Evolutionary conservation across 192 early-diverging fungal species (phyloP).

Genomic region (Coemansia sp.): DNA sequence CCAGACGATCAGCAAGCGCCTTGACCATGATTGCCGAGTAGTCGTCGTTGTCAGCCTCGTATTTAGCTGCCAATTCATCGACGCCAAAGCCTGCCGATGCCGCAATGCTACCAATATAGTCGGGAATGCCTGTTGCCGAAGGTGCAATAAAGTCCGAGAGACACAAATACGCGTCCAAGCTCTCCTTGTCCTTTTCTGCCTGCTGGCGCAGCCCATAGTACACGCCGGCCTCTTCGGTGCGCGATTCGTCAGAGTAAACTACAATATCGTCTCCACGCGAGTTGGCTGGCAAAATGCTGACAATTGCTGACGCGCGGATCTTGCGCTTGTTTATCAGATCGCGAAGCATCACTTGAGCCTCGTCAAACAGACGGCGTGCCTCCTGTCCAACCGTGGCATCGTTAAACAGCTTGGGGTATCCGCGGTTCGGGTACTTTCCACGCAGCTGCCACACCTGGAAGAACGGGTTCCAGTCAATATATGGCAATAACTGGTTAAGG

Average conservation of each 20-base stretch:
- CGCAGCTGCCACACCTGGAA: slow-evolving; percentile 98
- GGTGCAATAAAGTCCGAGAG: slow-evolving; percentile 93
- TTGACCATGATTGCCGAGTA: slow-evolving; percentile 94
- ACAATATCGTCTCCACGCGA: slow-evolving; percentile 87
- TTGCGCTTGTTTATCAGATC: slow-evolving; percentile 74
- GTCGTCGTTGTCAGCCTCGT: slow-evolving; percentile 81
- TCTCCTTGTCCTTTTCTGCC: slow-evolving; percentile 81
- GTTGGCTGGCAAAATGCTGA: slow-evolving; percentile 89
- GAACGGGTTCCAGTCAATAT: slow-evolving; percentile 98
- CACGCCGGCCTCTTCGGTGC: slow-evolving; percentile 64
- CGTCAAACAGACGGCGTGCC: slow-evolving; percentile 85
- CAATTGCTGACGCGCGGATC: slow-evolving; percentile 72
- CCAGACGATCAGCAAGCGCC: slow-evolving; percentile 90
- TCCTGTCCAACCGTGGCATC: slow-evolving; percentile 91
- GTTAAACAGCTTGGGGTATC: slow-evolving; percentile 96
- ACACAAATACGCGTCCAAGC: slow-evolving; percentile 80
- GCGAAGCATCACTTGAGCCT: slow-evolving; percentile 79
- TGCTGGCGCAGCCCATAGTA: slow-evolving; percentile 90
- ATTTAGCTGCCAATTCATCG: slow-evolving; percentile 81
- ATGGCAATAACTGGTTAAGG: slow-evolving; percentile 71
- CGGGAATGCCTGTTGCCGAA: slow-evolving; percentile 66
- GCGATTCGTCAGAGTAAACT: slow-evolving; percentile 76
- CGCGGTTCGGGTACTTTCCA: slow-evolving; percentile 94
- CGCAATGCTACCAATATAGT: slow-evolving; percentile 90
- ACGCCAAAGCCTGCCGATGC: slow-evolving; percentile 88